Base-by-base conservation (phyloP, 2,329 filamentous ascomycete species). In the Pseudogymnoascus sp. region DNA sequence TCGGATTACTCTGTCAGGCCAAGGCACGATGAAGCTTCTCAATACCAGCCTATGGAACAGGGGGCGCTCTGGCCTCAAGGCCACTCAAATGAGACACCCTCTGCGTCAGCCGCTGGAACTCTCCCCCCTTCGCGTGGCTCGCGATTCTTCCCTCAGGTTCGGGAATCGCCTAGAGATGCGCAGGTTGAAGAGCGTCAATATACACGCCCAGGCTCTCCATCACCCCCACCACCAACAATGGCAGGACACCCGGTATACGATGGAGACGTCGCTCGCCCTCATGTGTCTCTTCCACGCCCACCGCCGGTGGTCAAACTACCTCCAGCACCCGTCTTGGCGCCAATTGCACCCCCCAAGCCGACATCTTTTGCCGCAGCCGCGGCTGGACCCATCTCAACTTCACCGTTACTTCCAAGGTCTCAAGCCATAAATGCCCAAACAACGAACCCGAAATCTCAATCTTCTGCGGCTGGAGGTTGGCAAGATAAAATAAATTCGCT, bases 401-500 rank as follows among this genome's bases (percentile, higher is more conserved):
- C 62, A 22, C 50, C 66, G 59, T 36, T 61, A 6, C 59, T 65
- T 16, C 38, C 54, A 59, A 61, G 57, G 25, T 66, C 66, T 16
- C 70, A 69, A 54, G 28, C 8, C 47, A 33, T 20, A 20, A 66
- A 77, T 20, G 75, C 78, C 18, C 69, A 74, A 72, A 30, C 66
- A 63, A 64, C 74, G 71, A 62, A 73, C 69, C 69, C 71, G 67
- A 70, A 75, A 65, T 75, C 76, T 14, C 77, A 68, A 33, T 66
- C 65, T 61, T 30, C 64, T 20, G 64, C 28, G n/a, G 57, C 36
- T 35, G 57, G 50, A 36, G 39, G 41, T 37, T 93, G 92, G 92
- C 91, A 96, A 73, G 87, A 89, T 68, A 86, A 86, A 68, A 92
- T 97, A 72, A 92, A 96, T 73, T 86, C 82, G 50, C 81, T 96